phyloP scores from a whole-genome alignment of 345 rosid genomes.

The Gossypium stocksii region DNA sequence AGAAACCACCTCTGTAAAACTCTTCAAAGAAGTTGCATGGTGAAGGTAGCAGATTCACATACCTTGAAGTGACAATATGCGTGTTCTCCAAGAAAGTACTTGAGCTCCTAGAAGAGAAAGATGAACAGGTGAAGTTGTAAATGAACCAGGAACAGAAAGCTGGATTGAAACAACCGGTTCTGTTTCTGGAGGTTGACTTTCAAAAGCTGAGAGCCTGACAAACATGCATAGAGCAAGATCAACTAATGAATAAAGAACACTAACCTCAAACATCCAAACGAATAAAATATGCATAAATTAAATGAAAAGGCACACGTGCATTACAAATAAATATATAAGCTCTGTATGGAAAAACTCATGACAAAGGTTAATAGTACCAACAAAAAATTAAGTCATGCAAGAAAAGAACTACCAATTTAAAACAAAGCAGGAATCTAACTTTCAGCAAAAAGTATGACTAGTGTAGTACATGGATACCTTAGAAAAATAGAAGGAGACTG shows the following conservation, averaged over 20 bases:
- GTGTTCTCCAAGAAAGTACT: conserved; percentile 79
- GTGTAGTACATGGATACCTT: conserved; percentile 43
- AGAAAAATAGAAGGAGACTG: conserved; percentile 65
- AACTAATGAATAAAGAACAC: not conserved
- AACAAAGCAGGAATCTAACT: not conserved
- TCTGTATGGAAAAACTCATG: not conserved
- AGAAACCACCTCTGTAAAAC: not conserved
- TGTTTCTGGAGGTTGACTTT: conserved; percentile 39
- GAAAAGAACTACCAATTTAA: not conserved
- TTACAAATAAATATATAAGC: not conserved
- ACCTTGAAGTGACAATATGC: conserved; percentile 73
- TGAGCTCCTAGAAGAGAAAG: conserved; percentile 54
- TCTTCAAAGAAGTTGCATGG: not conserved
- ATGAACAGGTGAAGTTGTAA: conserved; percentile 51
- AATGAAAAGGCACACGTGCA: not conserved
- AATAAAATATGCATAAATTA: conserved; percentile 9
- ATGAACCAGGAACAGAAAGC: conserved; percentile 56
- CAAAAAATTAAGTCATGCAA: not conserved
- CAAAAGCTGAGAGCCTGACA: conserved; percentile 44
- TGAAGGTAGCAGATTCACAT: conserved; percentile 22
- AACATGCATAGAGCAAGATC: conserved; percentile 14
- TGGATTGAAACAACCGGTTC: conserved; percentile 57
- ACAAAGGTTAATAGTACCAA: not conserved
- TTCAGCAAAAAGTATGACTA: not conserved
- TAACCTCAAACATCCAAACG: not conserved